Percentiles rank a stretch among this genome's conserved stretches.
phyloP scores from a whole-genome alignment of 2,329 filamentous ascomycete genomes.

The Hymenoscyphus infarciens region DNA sequence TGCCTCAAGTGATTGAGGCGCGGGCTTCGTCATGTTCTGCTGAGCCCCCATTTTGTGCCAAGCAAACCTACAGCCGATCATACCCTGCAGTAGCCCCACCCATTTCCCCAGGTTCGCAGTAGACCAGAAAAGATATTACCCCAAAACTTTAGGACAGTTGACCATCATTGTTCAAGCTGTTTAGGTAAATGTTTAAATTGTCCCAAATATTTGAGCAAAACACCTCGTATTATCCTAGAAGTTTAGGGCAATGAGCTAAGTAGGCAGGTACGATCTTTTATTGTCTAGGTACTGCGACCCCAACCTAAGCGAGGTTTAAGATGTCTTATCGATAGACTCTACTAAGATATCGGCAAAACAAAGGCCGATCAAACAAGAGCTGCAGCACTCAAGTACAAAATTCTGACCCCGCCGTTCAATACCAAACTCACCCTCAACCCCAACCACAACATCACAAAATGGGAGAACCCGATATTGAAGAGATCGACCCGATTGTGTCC shows the following conservation, averaged over 20 bases:
- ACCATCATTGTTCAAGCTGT: neutral
- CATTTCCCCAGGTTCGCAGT: too few species aligned
- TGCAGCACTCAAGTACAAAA: too few species aligned
- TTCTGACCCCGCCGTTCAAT: constrained; percentile 2
- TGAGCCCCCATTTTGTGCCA: neutral
- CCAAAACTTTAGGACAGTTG: neutral
- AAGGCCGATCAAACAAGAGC: neutral
- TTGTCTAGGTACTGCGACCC: too few species aligned
- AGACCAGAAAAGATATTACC: too few species aligned
- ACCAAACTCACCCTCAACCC: neutral
- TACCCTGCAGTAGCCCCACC: too few species aligned
- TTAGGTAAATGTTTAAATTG: too few species aligned
- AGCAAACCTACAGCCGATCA: neutral
- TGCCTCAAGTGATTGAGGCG: neutral
- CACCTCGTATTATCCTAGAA: too few species aligned
- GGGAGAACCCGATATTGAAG: constrained; percentile 9
- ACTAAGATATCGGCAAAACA: neutral
- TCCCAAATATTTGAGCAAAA: too few species aligned
- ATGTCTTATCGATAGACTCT: neutral
- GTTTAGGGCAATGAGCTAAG: neutral
- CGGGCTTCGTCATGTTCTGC: neutral
- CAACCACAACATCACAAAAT: constrained; percentile 3
- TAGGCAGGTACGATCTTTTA: too few species aligned
- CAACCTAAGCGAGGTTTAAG: too few species aligned
- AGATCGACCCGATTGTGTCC: constrained; percentile 64